phyloP scores from a whole-genome alignment of 2,329 filamentous ascomycete genomes.

The Arthrobotrys sphaeroides region DNA sequence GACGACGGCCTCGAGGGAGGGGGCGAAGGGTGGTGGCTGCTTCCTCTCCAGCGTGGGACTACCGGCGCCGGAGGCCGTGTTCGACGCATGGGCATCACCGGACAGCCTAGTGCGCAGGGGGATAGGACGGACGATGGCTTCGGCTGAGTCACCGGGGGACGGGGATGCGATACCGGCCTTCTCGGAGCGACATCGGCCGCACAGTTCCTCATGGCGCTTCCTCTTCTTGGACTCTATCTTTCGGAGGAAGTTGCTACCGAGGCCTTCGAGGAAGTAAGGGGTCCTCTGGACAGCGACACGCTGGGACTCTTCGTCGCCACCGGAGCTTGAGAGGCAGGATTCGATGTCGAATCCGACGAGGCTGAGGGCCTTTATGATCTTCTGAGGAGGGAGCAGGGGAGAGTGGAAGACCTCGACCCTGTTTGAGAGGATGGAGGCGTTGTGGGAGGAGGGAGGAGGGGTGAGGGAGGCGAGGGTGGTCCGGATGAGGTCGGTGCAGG shows the following conservation, averaged over 20 bases:
- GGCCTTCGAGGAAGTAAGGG: constrained; percentile 30
- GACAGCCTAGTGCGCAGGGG: not conserved
- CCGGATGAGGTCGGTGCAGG: constrained; percentile 75
- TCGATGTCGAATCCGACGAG: constrained; percentile 70
- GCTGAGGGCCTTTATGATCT: constrained; percentile 65
- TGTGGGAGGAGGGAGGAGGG: constrained; percentile 68
- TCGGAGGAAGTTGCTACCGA: constrained; percentile 20
- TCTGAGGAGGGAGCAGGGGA: constrained; percentile 61
- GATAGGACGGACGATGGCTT: constrained; percentile 8
- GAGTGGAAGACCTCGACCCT: constrained; percentile 71
- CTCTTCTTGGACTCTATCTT: constrained; percentile 35
- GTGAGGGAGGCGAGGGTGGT: constrained; percentile 66
- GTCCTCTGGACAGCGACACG: constrained; percentile 14
- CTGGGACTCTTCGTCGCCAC: constrained; percentile 8
- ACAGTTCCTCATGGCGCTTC: constrained; percentile 49
- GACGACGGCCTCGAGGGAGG: constrained; percentile 57
- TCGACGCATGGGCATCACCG: constrained; percentile 20
- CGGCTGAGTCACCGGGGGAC: not conserved
- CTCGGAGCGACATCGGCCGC: constrained; percentile 42
- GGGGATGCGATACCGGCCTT: not conserved
- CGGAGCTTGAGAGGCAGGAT: constrained; percentile 53
- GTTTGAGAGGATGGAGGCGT: constrained; percentile 76
- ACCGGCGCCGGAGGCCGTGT: constrained; percentile 24
- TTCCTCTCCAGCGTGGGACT: constrained; percentile 37
- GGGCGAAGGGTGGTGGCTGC: constrained; percentile 30